phyloP scores from a whole-genome alignment of 768 basidiomycete species.

The Podaxis mareebaensis region DNA sequence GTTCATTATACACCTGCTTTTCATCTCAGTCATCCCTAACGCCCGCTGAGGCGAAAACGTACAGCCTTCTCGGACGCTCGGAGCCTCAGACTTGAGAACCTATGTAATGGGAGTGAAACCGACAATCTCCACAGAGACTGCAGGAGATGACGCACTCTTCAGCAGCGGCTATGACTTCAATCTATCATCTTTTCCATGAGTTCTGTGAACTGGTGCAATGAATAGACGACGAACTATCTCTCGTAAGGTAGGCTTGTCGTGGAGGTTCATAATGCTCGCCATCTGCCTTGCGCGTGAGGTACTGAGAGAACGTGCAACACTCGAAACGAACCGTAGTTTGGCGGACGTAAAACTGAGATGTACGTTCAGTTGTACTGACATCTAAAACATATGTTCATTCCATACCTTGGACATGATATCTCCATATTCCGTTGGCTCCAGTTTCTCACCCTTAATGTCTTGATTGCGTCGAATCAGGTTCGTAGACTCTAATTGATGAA shows the following conservation, averaged over 20 bases:
- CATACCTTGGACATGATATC: slow-evolving; percentile 86
- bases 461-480: slow-evolving; percentile 51
- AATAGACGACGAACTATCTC: slow-evolving; percentile 58
- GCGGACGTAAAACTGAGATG: slow-evolving; percentile 62
- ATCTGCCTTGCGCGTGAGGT: slow-evolving; percentile 46
- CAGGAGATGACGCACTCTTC: slow-evolving; percentile 55
- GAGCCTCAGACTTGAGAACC: slow-evolving; percentile 68
- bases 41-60: neutral
- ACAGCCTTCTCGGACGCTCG: slow-evolving; percentile 79
- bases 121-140: neutral
- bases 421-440: slow-evolving; percentile 72
- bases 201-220: slow-evolving; percentile 4
- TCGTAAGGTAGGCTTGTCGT: slow-evolving; percentile 52
- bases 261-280: slow-evolving; percentile 60
- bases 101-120: slow-evolving; percentile 26
- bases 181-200: slow-evolving; percentile 32
- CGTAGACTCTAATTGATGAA: slow-evolving; percentile 58
- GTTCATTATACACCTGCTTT: slow-evolving; percentile 48
- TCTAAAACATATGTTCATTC: neutral
- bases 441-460: slow-evolving; percentile 37
- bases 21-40: neutral
- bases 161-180: slow-evolving; percentile 63
- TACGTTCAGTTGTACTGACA: slow-evolving; percentile 10
- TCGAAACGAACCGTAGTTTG: slow-evolving; percentile 55
- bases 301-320: neutral